These are phyloP conservation scores for Aegilops speltoides DNA, from an alignment of 176 grass and related monocot genomes.

Conservation along the genomic window DNA sequence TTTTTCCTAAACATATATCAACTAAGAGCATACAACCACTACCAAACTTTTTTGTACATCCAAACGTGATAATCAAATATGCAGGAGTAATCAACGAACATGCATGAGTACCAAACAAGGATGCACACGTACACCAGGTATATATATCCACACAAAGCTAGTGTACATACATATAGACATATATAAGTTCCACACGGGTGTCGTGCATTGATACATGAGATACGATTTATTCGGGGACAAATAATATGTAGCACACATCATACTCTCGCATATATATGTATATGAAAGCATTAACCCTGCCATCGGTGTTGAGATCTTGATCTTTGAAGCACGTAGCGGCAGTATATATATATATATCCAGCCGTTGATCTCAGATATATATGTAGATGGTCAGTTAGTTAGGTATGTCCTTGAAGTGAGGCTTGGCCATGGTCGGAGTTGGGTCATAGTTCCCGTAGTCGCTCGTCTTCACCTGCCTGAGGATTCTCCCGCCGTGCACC, in stretches of 20 bases:
- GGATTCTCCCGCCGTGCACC: constrained; percentile 46
- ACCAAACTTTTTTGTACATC: too few species aligned
- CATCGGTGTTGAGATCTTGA: constrained; percentile 3
- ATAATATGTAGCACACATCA: constrained; percentile 6
- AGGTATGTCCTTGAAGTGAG: constrained; percentile 80
- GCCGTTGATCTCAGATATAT: background rate
- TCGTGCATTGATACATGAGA: background rate
- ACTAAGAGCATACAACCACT: too few species aligned
- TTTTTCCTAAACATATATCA: too few species aligned
- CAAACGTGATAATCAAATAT: too few species aligned
- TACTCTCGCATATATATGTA: background rate
- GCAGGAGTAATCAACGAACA: background rate
- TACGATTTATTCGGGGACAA: constrained; percentile 25
- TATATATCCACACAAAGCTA: constrained; percentile 7
- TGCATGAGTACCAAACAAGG: background rate
- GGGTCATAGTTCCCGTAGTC: constrained; percentile 64
- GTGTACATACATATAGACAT: background rate
- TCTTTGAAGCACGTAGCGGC: background rate
- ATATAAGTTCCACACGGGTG: background rate
- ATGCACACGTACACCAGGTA: background rate
- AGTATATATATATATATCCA: background rate
- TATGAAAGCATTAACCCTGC: background rate
- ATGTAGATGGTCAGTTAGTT: constrained; percentile 32
- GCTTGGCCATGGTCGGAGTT: constrained; percentile 62
- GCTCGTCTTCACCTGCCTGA: constrained; percentile 55